Base-by-base conservation (phyloP, 192 early-diverging fungal species). In the Phycomyces blakesleeanus region DNA sequence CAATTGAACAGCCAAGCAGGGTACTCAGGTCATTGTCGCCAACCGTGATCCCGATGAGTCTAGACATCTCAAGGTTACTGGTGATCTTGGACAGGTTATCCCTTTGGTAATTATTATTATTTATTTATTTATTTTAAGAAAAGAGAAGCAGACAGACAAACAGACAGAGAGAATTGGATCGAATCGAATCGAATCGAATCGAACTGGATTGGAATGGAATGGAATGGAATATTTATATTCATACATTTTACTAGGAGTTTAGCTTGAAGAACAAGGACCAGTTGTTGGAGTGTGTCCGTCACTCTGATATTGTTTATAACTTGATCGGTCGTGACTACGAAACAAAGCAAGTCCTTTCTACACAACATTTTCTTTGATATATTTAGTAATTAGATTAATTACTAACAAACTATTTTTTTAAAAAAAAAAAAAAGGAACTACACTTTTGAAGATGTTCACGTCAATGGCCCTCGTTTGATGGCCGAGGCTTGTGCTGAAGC, bases 221-320 rank as follows among this genome's bases (percentile, higher is more conserved):
- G n/a, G n/a, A n/a, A n/a, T n/a, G n/a, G n/a, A n/a, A n/a, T n/a
- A n/a, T n/a, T n/a, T n/a, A n/a, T n/a, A n/a, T n/a, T n/a, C n/a
- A n/a, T n/a, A n/a, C n/a, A n/a, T n/a, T n/a, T n/a, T n/a, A n/a
- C 2, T 60, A 89, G 87, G 86, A 95, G 68, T 96, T 95, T 73
- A 91, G 96, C 70, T 69, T 96, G 41, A 86, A 89, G 59, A 91
- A 98, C 77, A 88, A 91, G 55, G 83, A 89, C 44, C 82, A 85
- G 66, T 85, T 98, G 61, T 81, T 81, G 27, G 90, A 92, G 71
- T 85, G 83, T 68, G 83, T 98, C 41, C 89, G 89, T 62, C 90
- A 98, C 78, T 94, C 93, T 24, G 97, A 98, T 67, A 86, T 91
- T 47, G 94, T 98, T 61, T 91, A 93, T 75, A 98, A 98, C 73